Base-by-base conservation (phyloP, 2,329 filamentous ascomycete species). In the Colletotrichum sublineola region DNA sequence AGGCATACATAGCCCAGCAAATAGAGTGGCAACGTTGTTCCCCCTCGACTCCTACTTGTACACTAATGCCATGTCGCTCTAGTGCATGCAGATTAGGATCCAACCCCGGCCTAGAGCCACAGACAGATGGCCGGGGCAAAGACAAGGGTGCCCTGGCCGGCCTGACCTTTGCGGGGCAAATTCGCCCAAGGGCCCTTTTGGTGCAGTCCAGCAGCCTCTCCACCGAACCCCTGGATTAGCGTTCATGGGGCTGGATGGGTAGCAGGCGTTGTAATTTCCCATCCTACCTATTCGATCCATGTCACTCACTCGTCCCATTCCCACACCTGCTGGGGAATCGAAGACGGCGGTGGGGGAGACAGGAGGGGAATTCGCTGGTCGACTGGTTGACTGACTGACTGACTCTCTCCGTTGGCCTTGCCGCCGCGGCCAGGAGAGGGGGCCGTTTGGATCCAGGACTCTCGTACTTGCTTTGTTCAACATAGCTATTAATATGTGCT, bases 401-500 rank as follows among this genome's bases (percentile, higher is more conserved):
- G 42, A 7, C 65, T 55, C 64, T 58, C 29, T 14, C 55, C n/a
- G 24, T 24, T 24, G 24, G 24, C 44, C 31, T 53, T 58, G 24
- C 24, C 12, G 38, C 9, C 38, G 20, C 14, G 53, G 75, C 78
- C 67, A 36, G 73, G 50, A 63, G 48, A 63, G 58, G 50, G 60
- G 50, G 67, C 67, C 60, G 52, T 64, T 65, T 63, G 60, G n/a
- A 18, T 69, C 42, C 14, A 65, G 67, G 52, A 69, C 48, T 44
- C 46, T 24, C 46, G 46, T 52, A 15, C 69, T 72, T 56, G 73
- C 73, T 68, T 72, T 56, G 73, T 74, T 68, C 73, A 74, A 68
- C 68, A 67, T 74, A 73, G 74, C 75, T 86, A 86, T 87, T 87
- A 86, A 86, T 86, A 84, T 81, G 79, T 79, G 76, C 79, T 77